Conservation (phyloP, 345 rosid species). For the Sapria himalayana region DNA sequence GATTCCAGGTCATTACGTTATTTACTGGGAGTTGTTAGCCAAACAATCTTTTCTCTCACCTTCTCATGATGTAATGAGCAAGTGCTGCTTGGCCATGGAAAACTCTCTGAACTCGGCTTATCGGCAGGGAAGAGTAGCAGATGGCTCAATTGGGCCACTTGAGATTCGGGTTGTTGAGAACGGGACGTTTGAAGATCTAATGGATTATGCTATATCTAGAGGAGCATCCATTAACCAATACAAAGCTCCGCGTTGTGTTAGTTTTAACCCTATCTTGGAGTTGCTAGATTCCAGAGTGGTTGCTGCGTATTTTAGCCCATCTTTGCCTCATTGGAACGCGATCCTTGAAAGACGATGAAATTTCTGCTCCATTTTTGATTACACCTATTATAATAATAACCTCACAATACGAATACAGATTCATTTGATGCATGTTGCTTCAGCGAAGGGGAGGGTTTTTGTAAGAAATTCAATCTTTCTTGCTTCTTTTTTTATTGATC, state of each 20-base stretch:
- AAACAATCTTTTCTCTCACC: slow-evolving; percentile 34
- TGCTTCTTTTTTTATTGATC: too few species aligned
- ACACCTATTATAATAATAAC: too few species aligned
- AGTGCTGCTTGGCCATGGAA: slow-evolving; percentile 78
- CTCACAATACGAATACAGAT: too few species aligned
- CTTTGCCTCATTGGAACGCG: slow-evolving; percentile 61
- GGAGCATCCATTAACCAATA: slow-evolving; percentile 96
- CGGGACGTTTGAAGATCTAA: slow-evolving; percentile 93
- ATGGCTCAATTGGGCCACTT: slow-evolving; percentile 60
- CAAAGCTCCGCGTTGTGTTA: slow-evolving; percentile 89
- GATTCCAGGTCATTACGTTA: slow-evolving; percentile 83
- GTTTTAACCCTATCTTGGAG: slow-evolving; percentile 71
- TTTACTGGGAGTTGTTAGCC: slow-evolving; percentile 58
- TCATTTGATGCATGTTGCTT: too few species aligned
- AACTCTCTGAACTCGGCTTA: slow-evolving; percentile 81
- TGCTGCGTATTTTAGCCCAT: slow-evolving; percentile 52
- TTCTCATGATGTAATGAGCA: slow-evolving; percentile 17
- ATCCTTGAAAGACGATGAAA: too few species aligned
- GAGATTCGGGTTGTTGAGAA: slow-evolving; percentile 60
- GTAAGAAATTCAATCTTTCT: too few species aligned
- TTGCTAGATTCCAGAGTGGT: slow-evolving; percentile 60
- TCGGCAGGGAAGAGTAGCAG: slow-evolving; percentile 67
- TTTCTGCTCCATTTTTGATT: too few species aligned
- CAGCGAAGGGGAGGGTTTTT: too few species aligned
- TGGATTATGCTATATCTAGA: slow-evolving; percentile 88